phyloP scores from a whole-genome alignment of 495 filamentous ascomycete species.

The Penicillium macrosclerotiorum region DNA sequence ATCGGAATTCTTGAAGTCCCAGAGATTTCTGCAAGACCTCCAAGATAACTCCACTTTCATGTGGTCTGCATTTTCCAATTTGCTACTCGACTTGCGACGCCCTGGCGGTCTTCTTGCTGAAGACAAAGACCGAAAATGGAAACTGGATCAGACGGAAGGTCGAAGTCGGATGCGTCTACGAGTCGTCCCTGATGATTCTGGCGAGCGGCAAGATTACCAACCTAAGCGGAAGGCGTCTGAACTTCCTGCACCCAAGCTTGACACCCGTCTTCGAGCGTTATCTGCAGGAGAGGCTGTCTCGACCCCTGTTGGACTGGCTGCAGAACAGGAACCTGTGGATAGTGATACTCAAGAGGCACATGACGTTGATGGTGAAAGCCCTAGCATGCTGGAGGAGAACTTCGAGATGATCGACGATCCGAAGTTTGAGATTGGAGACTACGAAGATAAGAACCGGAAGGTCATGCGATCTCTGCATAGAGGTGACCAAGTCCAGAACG shows the following conservation, averaged over 20 bases:
- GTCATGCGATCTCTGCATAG: slow-evolving; percentile 93
- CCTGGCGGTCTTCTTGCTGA: slow-evolving; percentile 78
- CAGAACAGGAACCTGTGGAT: slow-evolving; percentile 27
- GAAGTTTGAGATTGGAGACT: slow-evolving; percentile 76
- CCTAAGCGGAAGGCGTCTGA: slow-evolving; percentile 72
- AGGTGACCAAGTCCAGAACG: slow-evolving; percentile 87
- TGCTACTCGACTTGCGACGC: slow-evolving; percentile 69
- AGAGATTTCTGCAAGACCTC: slow-evolving; percentile 82
- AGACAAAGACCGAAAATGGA: slow-evolving; percentile 68
- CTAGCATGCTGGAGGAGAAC: slow-evolving; percentile 66
- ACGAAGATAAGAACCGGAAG: slow-evolving; percentile 95
- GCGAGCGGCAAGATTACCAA: slow-evolving; percentile 72
- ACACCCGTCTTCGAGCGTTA: slow-evolving; percentile 32
- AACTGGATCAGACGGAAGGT: slow-evolving; percentile 91
- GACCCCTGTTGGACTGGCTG: slow-evolving; percentile 32
- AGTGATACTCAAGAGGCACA: slow-evolving; percentile 23
- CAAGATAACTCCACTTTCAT: slow-evolving; percentile 82
- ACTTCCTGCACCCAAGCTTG: slow-evolving; percentile 38
- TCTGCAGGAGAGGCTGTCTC: slow-evolving; percentile 32
- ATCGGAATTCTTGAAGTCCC: slow-evolving; percentile 87
- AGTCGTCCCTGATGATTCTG: slow-evolving; percentile 70
- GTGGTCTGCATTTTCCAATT: slow-evolving; percentile 65
- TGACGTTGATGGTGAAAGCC: slow-evolving; percentile 44
- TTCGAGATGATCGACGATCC: slow-evolving; percentile 94
- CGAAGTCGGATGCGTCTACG: slow-evolving; percentile 91